Conservation (phyloP, 1,284 basidiomycete genomes). For the Puccinia coronata region DNA sequence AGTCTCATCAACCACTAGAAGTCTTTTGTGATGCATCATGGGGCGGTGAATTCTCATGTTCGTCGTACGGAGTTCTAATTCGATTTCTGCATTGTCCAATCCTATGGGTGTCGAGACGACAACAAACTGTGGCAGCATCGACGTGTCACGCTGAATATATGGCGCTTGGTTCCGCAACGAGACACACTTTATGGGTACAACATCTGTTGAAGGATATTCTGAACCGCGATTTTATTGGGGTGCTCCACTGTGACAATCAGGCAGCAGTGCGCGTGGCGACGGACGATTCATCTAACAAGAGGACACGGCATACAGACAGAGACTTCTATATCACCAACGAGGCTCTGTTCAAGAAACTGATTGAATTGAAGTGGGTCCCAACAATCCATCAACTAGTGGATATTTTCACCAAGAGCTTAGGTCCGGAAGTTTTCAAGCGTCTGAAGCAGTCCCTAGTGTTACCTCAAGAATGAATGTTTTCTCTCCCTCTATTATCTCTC, state of each 20-base stretch:
- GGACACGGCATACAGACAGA: neutral
- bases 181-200: neutral
- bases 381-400: neutral
- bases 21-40: neutral
- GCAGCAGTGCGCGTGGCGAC: neutral
- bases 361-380: neutral
- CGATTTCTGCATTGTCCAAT: neutral
- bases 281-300: neutral
- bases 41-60: too few species aligned
- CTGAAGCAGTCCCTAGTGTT: too few species aligned
- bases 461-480: too few species aligned
- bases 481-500: too few species aligned
- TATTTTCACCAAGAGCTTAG: neutral
- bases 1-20: neutral
- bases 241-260: neutral
- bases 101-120: neutral
- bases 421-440: neutral
- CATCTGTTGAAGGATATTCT: neutral
- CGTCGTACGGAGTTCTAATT: neutral
- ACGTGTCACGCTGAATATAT: constrained; percentile 21
- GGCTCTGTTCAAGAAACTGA: neutral
- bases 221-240: neutral
- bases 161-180: neutral
- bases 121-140: neutral
- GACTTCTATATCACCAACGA: constrained; percentile 24